Evolutionary conservation across 2,329 filamentous ascomycete genomes (phyloP), one percentile per base, ranked within the genome.

Genomic region (Sarocladium kiliense): DNA sequence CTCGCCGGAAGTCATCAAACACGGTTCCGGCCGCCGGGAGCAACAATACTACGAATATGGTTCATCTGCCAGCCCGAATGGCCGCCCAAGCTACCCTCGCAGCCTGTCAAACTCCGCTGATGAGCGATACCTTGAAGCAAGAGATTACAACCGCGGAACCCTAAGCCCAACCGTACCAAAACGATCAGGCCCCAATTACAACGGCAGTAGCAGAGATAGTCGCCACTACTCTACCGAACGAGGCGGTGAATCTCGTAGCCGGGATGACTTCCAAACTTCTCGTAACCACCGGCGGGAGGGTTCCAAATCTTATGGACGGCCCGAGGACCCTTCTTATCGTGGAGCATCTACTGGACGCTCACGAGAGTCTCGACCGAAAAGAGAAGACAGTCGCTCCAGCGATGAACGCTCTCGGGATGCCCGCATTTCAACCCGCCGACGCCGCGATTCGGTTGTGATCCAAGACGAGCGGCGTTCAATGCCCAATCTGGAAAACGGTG

Each of bases 1-100:
- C 5, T 74, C 75, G 1, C 76, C 77, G 0, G 66, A 75, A 2
- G 64, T 75, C 2, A 71, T 73, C 26, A 76, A 72, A 51, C 70
- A 72, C 32, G 66, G 70, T 1, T 64, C 70, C 11, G 68, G 67
- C 3, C 70, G 74, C 3, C 71, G 77, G 2, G 76, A 79, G 37
- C 71, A 74, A 54, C 62, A 66, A 0, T 77, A 77, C 53, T 69
- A 71, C 57, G 62, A 58, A n/a, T 62, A 65, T 55, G 59, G 57
- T 6, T 39, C 53, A 18, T 54, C 54, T 2, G 34, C 39, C 14
- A 41, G 39, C 32, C 54, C 47, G 9, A 18, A 19, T 36, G 53
- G 49, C 21, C 54, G 51, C 25, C 49, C 54, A 14, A 34, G 19
- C 12, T 39, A 56, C 32, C 69, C 66, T 32, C 68, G 64, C 58